These are phyloP conservation scores for Dothiorella sarmentorum DNA, from an alignment of 2,329 filamentous ascomycete genomes.

Conservation along the genomic window DNA sequence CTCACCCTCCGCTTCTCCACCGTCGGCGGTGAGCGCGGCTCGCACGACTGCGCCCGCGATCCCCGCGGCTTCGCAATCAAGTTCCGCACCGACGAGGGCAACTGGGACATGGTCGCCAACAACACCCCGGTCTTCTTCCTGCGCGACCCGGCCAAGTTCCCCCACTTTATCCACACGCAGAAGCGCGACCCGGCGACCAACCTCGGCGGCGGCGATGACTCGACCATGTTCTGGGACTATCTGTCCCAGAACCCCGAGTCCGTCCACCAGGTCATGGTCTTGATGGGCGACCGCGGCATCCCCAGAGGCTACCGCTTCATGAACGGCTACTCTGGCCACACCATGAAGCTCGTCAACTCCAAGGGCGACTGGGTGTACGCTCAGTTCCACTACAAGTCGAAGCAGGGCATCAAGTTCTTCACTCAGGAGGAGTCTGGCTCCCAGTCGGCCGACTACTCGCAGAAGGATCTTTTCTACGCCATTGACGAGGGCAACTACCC, in stretches of 20 bases:
- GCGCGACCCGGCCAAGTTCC: conserved; percentile 70
- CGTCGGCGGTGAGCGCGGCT: conserved; percentile 70
- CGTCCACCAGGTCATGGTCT: conserved; percentile 52
- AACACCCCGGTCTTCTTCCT: conserved; percentile 75
- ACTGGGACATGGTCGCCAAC: conserved; percentile 69
- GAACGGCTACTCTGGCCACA: conserved; percentile 54
- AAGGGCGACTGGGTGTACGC: conserved; percentile 52
- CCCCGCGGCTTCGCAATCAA: conserved; percentile 71
- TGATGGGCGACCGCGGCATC: conserved; percentile 55
- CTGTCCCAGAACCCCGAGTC: conserved; percentile 53
- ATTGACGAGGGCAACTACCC: conserved; percentile 54
- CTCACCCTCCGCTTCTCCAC: conserved; percentile 69
- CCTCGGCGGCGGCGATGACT: conserved; percentile 61
- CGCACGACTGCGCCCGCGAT: conserved; percentile 68
- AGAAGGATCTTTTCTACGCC: conserved; percentile 51
- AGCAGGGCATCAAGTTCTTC: conserved; percentile 52
- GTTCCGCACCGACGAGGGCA: conserved; percentile 71
- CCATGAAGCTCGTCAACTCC: conserved; percentile 53
- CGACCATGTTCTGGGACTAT: conserved; percentile 66
- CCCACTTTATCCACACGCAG: conserved; percentile 70
- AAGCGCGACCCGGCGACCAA: conserved; percentile 71
- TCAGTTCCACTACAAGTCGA: conserved; percentile 53
- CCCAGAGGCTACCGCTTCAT: conserved; percentile 55
- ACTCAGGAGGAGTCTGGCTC: conserved; percentile 50
- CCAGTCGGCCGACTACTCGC: conserved; percentile 51